Percentiles rank a stretch among this genome's conserved stretches.
These are phyloP conservation scores for Strobilomyces echinocephalus DNA, from an alignment of 768 basidiomycete species.

Conservation along the genomic window DNA sequence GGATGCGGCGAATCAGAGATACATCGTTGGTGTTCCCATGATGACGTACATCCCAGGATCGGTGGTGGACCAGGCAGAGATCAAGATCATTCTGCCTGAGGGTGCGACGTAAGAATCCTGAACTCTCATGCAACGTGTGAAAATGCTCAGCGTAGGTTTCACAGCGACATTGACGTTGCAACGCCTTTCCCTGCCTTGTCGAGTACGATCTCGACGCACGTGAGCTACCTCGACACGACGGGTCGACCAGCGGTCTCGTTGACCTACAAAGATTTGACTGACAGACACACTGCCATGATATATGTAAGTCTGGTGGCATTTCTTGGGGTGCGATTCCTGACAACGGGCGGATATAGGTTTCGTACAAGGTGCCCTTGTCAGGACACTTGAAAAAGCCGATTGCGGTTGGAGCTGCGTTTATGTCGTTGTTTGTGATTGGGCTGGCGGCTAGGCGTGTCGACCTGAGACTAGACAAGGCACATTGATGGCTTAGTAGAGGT, in stretches of 20 bases:
- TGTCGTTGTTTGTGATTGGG: conserved; percentile 56
- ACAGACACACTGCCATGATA: conserved; percentile 73
- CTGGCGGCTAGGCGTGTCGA: conserved; percentile 48
- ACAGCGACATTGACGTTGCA: conserved; percentile 70
- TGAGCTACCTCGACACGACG: conserved; percentile 86
- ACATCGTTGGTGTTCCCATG: conserved; percentile 79
- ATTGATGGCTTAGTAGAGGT: not conserved
- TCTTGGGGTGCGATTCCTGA: conserved; percentile 7
- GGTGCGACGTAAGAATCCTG: conserved; percentile 75
- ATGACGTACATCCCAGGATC: conserved; percentile 77
- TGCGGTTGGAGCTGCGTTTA: conserved; percentile 67
- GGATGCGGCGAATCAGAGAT: conserved; percentile 58
- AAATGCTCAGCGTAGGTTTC: conserved; percentile 9
- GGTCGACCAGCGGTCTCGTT: conserved; percentile 81
- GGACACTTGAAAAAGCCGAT: conserved; percentile 88
- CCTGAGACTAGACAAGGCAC: conserved; percentile 42
- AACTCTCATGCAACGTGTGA: conserved; percentile 19
- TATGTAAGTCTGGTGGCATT: conserved; percentile 54
- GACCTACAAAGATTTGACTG: conserved; percentile 67
- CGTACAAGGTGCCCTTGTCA: conserved; percentile 74
- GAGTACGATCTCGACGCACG: conserved; percentile 60
- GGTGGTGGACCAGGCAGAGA: conserved; percentile 73
- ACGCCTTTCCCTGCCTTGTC: conserved; percentile 74
- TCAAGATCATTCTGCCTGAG: conserved; percentile 85
- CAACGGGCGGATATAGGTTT: conserved; percentile 56